Percentiles rank a stretch among this genome's conserved stretches.
Evolutionary conservation across 176 grass and related monocot genomes (phyloP).

Genomic region (Poa pratensis): DNA sequence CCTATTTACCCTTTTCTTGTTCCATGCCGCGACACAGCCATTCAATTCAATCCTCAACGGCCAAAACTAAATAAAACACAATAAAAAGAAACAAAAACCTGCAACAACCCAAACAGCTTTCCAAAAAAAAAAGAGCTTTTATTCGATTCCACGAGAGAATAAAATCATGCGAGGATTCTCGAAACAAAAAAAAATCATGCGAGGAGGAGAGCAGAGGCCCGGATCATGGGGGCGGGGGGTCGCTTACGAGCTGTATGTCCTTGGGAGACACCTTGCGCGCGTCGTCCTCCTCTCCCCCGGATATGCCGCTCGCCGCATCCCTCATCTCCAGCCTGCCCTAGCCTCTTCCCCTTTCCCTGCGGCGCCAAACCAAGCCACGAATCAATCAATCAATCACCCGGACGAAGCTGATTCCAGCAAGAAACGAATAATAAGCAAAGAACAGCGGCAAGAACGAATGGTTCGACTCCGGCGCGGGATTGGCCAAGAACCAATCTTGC

Average conservation of each 20-base stretch:
- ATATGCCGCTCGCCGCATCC: slow-evolving; percentile 50
- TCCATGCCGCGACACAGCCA: slow-evolving; percentile 5
- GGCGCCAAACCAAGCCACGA: slow-evolving; percentile 1
- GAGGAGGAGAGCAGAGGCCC: not conserved
- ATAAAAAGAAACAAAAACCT: not conserved
- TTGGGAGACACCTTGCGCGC: slow-evolving; percentile 87
- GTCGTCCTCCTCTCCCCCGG: slow-evolving; percentile 67
- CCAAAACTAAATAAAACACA: not conserved
- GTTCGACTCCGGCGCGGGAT: slow-evolving; percentile 16
- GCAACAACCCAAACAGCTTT: not conserved
- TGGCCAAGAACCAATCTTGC: not conserved
- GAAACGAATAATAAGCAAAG: not conserved
- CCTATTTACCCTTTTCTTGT: not conserved
- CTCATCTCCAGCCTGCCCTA: slow-evolving; percentile 39
- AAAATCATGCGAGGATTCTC: not conserved
- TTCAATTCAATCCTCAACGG: not conserved
- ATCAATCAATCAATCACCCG: not conserved
- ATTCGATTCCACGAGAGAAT: not conserved
- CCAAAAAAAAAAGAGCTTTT: not conserved
- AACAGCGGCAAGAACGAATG: not conserved
- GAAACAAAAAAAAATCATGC: no score
- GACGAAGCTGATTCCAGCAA: not conserved
- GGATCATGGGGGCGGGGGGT: not conserved
- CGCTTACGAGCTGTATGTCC: slow-evolving; percentile 93
- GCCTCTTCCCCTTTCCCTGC: not conserved